Conservation (phyloP, 306 rosid species). For the Quercus cerris region DNA sequence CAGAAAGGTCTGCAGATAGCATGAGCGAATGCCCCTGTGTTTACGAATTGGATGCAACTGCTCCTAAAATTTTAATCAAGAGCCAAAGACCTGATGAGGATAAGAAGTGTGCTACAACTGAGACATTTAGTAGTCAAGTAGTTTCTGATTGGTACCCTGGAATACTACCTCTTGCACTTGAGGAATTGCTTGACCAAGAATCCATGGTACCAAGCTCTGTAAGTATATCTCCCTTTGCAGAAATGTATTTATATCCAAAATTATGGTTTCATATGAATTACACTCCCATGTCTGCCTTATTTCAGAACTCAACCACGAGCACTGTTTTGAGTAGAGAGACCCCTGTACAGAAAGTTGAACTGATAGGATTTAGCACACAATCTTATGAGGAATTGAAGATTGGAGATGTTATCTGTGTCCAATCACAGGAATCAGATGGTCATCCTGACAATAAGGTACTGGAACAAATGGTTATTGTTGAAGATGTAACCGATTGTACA, state of each 20-base stretch:
- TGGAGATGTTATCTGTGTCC: constrained; percentile 23
- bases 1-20: constrained; percentile 26
- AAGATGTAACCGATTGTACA: constrained; percentile 33
- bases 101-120: constrained; percentile 16
- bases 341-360: constrained; percentile 34
- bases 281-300: constrained; percentile 11
- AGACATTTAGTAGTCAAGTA: constrained; percentile 32
- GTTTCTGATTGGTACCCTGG: constrained; percentile 27
- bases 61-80: constrained; percentile 30
- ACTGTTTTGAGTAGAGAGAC: constrained; percentile 37
- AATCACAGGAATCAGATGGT: constrained; percentile 21
- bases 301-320: constrained; percentile 47
- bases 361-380: constrained; percentile 17
- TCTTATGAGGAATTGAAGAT: constrained; percentile 11
- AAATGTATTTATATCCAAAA: neutral
- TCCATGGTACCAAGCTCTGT: constrained; percentile 41
- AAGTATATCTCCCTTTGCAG: constrained; percentile 33
- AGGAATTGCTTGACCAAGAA: constrained; percentile 7
- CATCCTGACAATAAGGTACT: constrained; percentile 21
- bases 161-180: constrained; percentile 29
- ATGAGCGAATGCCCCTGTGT: constrained; percentile 21
- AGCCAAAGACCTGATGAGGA: constrained; percentile 41
- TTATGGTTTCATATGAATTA: constrained; percentile 23
- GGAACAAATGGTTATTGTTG: constrained; percentile 27
- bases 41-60: constrained; percentile 24